Conservation (phyloP, 1,284 basidiomycete genomes). For the Ceratobasidium sp. region DNA sequence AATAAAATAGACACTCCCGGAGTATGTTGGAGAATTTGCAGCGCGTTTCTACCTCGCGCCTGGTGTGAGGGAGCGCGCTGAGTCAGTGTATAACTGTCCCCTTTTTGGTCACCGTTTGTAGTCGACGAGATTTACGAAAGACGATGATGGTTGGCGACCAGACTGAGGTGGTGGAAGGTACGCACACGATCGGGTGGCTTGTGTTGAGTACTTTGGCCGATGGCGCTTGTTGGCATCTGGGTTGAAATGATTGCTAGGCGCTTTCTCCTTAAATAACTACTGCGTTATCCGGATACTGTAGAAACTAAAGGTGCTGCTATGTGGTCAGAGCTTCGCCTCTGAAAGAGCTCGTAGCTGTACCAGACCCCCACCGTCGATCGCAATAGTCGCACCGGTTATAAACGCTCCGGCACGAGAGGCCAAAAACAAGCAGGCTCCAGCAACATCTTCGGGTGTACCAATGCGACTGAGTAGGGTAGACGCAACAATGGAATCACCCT, state of each 20-base stretch:
- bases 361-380: conserved; percentile 72
- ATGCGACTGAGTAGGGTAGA: conserved; percentile 63
- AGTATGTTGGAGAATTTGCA: conserved; percentile 25
- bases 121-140: conserved; percentile 8
- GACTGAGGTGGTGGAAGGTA: conserved; percentile 3
- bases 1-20: conserved; percentile 1
- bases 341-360: conserved; percentile 3
- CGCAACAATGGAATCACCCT: conserved; percentile 29
- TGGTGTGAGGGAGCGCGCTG: background rate
- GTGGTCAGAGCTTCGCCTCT: conserved; percentile 22
- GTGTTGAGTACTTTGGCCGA: conserved; percentile 34
- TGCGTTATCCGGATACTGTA: background rate
- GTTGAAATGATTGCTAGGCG: background rate
- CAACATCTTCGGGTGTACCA: conserved; percentile 77
- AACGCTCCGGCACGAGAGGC: conserved; percentile 76
- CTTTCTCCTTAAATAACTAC: background rate
- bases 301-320: background rate
- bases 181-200: conserved; percentile 38
- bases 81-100: background rate
- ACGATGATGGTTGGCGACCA: conserved; percentile 28
- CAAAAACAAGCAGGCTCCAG: conserved; percentile 78
- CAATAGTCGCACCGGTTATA: conserved; percentile 75
- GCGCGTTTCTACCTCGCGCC: conserved; percentile 11
- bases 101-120: conserved; percentile 6
- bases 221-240: conserved; percentile 17